A percentile compares a stretch with the other conserved stretches of the same genome.
These are phyloP conservation scores for Trichoderma brevicompactum DNA, from an alignment of 2,329 filamentous ascomycete species.

Conservation along the genomic window DNA sequence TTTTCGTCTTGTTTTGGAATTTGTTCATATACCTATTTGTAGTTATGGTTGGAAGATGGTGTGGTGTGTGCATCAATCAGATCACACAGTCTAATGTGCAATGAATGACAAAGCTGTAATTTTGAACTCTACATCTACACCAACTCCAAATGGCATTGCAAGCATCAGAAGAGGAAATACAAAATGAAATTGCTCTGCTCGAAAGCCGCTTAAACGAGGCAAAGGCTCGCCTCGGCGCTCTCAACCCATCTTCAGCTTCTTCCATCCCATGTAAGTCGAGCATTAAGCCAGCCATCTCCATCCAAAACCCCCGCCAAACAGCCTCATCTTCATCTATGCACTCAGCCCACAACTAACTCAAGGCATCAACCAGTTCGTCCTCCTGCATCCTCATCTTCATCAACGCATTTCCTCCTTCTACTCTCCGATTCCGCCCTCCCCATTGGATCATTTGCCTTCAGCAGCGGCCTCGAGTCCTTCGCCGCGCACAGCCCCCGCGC, in stretches of 20 bases:
- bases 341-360: not conserved
- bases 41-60: not conserved
- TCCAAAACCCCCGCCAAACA: too few species aligned
- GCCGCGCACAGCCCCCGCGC: slow-evolving; percentile 64
- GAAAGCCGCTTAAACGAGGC: slow-evolving; percentile 53
- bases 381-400: slow-evolving; percentile 33
- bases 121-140: slow-evolving; percentile 24
- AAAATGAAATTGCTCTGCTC: slow-evolving; percentile 62
- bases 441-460: slow-evolving; percentile 86
- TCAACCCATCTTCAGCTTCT: slow-evolving; percentile 18
- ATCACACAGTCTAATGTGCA: slow-evolving; percentile 19
- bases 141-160: slow-evolving; percentile 29
- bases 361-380: not conserved
- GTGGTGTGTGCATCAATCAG: slow-evolving; percentile 5
- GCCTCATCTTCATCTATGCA: not conserved
- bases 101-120: not conserved
- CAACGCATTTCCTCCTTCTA: slow-evolving; percentile 70
- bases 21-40: slow-evolving; percentile 18
- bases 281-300: not conserved
- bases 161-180: slow-evolving; percentile 38
- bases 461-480: slow-evolving; percentile 80
- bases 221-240: slow-evolving; percentile 48
- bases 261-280: slow-evolving; percentile 2
- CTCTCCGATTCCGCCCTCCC: slow-evolving; percentile 82
- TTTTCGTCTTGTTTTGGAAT: not conserved